These are phyloP conservation scores for Phytophthora sansomeana DNA, from an alignment of 352 stramenopile species.

Conservation along the genomic window DNA sequence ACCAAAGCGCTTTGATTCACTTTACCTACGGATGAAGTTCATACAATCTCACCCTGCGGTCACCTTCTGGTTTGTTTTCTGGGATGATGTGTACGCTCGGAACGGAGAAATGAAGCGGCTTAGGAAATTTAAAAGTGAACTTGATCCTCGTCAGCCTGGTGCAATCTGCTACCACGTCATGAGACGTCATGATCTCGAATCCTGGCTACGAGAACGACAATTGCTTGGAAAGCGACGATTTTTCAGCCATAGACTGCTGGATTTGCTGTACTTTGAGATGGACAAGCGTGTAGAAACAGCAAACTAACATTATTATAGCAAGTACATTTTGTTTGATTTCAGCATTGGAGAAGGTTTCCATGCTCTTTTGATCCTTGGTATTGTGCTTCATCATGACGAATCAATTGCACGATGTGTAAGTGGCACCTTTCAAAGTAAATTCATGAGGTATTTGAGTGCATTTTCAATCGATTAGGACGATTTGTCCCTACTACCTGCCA, in stretches of 20 bases:
- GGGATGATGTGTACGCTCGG: slow-evolving; percentile 49
- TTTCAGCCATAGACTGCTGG: slow-evolving; percentile 31
- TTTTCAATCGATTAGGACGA: too few species aligned
- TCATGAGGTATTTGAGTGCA: too few species aligned
- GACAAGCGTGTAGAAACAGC: not conserved
- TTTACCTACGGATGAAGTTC: slow-evolving; percentile 43
- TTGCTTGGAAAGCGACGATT: slow-evolving; percentile 15
- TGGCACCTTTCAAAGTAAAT: too few species aligned
- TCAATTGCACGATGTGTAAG: too few species aligned
- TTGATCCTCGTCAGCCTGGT: slow-evolving; percentile 32
- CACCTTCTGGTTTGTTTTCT: slow-evolving; percentile 61
- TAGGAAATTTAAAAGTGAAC: slow-evolving; percentile 19
- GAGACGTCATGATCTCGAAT: slow-evolving; percentile 35
- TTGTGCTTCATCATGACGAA: too few species aligned
- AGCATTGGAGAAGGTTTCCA: too few species aligned
- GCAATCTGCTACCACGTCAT: slow-evolving; percentile 52
- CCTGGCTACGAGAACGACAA: slow-evolving; percentile 29
- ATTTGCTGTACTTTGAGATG: slow-evolving; percentile 10
- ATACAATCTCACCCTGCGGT: slow-evolving; percentile 41
- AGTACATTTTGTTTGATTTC: too few species aligned
- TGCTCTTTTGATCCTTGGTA: too few species aligned
- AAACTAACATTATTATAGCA: not conserved
- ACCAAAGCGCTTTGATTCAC: slow-evolving; percentile 37
- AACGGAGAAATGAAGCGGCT: slow-evolving; percentile 49
- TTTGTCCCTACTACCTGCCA: too few species aligned